phyloP scores from a whole-genome alignment of 2,329 filamentous ascomycete species.

The Pseudonectria buxi region DNA sequence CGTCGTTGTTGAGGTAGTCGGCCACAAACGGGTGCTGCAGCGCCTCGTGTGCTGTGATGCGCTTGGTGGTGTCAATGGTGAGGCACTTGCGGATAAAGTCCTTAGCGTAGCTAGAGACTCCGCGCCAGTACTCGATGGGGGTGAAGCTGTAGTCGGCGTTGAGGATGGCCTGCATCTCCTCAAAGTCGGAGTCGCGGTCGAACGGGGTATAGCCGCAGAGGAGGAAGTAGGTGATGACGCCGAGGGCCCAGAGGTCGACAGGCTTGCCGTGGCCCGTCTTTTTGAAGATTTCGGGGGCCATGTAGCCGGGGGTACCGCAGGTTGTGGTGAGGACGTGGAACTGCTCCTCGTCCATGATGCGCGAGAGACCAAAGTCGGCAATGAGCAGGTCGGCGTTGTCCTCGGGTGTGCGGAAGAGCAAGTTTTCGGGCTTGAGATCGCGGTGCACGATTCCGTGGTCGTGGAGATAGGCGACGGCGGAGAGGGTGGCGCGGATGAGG shows the following conservation, averaged over 20 bases:
- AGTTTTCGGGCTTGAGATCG: constrained; percentile 94
- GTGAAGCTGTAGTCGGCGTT: constrained; percentile 95
- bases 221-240: constrained; percentile 97
- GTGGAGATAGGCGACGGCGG: constrained; percentile 96
- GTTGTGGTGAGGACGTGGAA: constrained; percentile 97
- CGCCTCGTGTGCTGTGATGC: constrained; percentile 85
- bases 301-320: constrained; percentile 95
- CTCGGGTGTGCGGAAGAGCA: constrained; percentile 93
- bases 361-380: constrained; percentile 89
- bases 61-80: constrained; percentile 77
- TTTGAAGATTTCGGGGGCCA: constrained; percentile 99
- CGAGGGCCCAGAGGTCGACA: constrained; percentile 96
- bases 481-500: constrained; percentile 87
- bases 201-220: constrained; percentile 98
- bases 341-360: constrained; percentile 98
- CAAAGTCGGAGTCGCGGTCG: constrained; percentile 92
- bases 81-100: constrained; percentile 90
- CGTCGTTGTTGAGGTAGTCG: constrained; percentile 41
- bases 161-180: constrained; percentile 99
- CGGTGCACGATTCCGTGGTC: constrained; percentile 98
- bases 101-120: constrained; percentile 76
- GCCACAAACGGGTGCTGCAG: constrained; percentile 60
- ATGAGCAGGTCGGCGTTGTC: constrained; percentile 96
- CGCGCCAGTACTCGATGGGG: constrained; percentile 92
- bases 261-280: constrained; percentile 97